Evolutionary conservation across 257 asterid species (phyloP), one percentile per base, ranked within the genome.

Genomic region (Coffea canephora): DNA sequence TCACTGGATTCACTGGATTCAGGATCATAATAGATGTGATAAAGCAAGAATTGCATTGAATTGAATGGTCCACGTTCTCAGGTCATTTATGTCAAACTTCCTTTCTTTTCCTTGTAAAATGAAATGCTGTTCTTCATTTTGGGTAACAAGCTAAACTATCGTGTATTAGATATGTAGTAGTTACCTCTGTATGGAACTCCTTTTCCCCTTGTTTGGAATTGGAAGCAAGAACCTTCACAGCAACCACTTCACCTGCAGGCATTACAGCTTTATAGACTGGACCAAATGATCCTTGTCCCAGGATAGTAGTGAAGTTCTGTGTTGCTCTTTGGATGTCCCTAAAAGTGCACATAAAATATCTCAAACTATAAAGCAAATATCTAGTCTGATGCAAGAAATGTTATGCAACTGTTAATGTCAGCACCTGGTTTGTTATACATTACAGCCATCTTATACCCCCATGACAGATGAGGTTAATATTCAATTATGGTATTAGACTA

Each of bases 211-310:
- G 99, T 88, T 90, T 96, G 18, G 99, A 96, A 89, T 91, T 75
- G 68, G 97, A 89, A 82, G 96, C 98, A 84, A 96, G 98, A 87
- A 90, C 98, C 87, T 96, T 96, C 69, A 94, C 99, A 71, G 98
- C 98, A 85, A 91, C 92, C 84, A 93, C 95, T 75, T 79, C 94
- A 74, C 97, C 97, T 73, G 87, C 83, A 66, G 95, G 91, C 97
- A 93, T 87, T 82, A 76, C 70, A 87, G 98, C 99, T 90, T 92
- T 96, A 85, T 90, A 96, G 67, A 96, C 99, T 1, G 97, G 98
- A 49, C 99, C 99, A 83, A 94, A 96, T 34, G 99, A 96, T 78
- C 99, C 99, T 90, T 96, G 91, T 52, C 99, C 99, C 78, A 96
- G 78, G 65, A 91, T 77, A 59, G 94, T 93, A 25, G 98, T 92